These are phyloP conservation scores for Aureobasidium sp. DNA, from an alignment of 2,329 filamentous ascomycete species.

Conservation along the genomic window DNA sequence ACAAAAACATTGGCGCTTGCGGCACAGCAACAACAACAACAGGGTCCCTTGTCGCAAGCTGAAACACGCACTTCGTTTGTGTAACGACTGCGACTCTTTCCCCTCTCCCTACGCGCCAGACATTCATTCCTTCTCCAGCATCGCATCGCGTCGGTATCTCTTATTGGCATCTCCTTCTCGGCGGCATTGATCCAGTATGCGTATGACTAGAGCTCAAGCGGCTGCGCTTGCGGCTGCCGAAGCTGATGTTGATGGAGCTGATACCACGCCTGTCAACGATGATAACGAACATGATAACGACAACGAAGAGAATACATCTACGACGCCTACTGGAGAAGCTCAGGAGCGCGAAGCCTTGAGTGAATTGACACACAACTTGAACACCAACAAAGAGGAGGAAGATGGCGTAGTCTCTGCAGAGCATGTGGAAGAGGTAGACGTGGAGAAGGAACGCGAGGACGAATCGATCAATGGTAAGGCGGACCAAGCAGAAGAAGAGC, in stretches of 20 bases:
- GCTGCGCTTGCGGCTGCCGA: conserved; percentile 30
- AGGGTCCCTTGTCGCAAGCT: background rate
- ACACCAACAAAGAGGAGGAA: background rate
- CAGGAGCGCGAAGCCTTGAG: conserved; percentile 32
- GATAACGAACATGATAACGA: background rate
- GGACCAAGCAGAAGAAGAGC: background rate
- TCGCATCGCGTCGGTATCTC: background rate
- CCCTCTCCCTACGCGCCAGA: background rate
- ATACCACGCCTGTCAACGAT: background rate
- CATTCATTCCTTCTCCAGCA: background rate
- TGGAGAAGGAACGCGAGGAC: background rate
- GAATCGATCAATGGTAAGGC: conserved; percentile 21
- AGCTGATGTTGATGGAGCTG: background rate
- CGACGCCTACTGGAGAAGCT: background rate
- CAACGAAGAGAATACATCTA: conserved; percentile 1
- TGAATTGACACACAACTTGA: conserved; percentile 34
- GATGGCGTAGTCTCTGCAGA: background rate
- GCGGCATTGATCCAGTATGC: conserved; percentile 24
- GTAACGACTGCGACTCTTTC: background rate
- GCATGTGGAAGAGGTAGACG: background rate
- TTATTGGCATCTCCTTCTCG: background rate
- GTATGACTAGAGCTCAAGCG: conserved; percentile 38
- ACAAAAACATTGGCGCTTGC: background rate
- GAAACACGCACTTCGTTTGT: background rate
- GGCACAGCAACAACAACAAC: background rate